These are phyloP conservation scores for Nakazawaea wyomingensis DNA, from an alignment of 805 yeast genomes.

Conservation along the genomic window DNA sequence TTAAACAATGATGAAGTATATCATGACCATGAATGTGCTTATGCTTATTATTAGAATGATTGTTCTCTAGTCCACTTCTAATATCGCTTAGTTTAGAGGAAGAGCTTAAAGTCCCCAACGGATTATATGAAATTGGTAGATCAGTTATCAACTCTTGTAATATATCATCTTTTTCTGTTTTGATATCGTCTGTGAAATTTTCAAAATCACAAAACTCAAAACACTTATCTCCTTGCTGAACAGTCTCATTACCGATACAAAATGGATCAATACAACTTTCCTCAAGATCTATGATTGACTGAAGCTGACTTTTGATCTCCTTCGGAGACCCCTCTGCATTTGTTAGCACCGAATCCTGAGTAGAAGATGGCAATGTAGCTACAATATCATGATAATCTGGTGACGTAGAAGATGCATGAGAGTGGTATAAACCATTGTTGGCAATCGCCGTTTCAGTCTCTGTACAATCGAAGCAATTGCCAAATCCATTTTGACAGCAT, in stretches of 20 bases:
- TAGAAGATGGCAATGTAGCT: not conserved
- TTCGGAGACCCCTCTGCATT: not conserved
- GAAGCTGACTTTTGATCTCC: slow-evolving; percentile 3
- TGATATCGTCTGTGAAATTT: slow-evolving; percentile 12
- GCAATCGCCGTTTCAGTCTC: not conserved
- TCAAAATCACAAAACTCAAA: slow-evolving; percentile 23
- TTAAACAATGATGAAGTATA: slow-evolving; percentile 3
- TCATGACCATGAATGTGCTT: slow-evolving; percentile 4
- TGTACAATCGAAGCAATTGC: slow-evolving; percentile 8
- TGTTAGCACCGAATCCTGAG: not conserved
- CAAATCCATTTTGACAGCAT: slow-evolving; percentile 8
- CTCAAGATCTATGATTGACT: slow-evolving; percentile 1
- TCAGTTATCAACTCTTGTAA: slow-evolving; percentile 1
- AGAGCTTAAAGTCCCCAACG: not conserved
- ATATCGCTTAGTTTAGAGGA: slow-evolving; percentile 7
- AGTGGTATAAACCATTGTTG: not conserved
- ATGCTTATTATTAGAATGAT: not conserved
- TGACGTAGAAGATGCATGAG: not conserved
- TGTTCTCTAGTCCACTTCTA: not conserved
- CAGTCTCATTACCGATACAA: slow-evolving; percentile 2
- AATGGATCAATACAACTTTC: not conserved
- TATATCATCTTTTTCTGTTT: not conserved
- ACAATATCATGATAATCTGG: not conserved
- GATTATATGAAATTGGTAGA: slow-evolving; percentile 3
- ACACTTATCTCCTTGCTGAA: slow-evolving; percentile 18